These are phyloP conservation scores for Pseudoperonospora humuli DNA, from an alignment of 352 stramenopile species.

Conservation along the genomic window DNA sequence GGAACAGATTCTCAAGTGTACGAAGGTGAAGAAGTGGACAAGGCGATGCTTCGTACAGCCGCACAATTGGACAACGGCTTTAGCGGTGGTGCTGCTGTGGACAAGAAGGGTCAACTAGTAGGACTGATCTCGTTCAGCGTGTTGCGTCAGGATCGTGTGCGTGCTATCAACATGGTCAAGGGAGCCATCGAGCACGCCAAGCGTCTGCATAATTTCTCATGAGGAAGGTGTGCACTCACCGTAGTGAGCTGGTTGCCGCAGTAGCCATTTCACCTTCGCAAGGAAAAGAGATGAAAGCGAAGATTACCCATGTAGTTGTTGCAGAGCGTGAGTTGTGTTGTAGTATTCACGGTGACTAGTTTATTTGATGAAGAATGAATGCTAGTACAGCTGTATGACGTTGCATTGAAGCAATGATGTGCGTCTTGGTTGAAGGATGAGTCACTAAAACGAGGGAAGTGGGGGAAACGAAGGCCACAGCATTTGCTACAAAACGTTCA, in stretches of 20 bases:
- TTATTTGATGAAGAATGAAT: constrained; percentile 17
- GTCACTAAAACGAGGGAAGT: constrained; percentile 5
- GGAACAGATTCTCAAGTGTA: constrained; percentile 84
- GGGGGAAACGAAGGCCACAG: neutral
- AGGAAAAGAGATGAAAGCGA: constrained; percentile 10
- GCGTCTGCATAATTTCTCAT: constrained; percentile 64
- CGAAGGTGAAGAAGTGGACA: constrained; percentile 76
- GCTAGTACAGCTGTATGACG: too few relatives aligned
- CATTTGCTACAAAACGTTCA: constrained; percentile 13
- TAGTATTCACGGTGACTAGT: constrained; percentile 22
- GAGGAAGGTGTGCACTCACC: constrained; percentile 5
- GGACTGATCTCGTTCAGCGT: constrained; percentile 84
- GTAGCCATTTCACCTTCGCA: constrained; percentile 5
- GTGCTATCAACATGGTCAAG: constrained; percentile 87
- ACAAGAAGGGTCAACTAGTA: constrained; percentile 81
- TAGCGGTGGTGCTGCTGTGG: constrained; percentile 72
- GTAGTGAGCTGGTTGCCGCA: constrained; percentile 2
- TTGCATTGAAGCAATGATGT: too few relatives aligned
- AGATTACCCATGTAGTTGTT: constrained; percentile 15
- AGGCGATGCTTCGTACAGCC: constrained; percentile 80
- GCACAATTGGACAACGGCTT: constrained; percentile 84
- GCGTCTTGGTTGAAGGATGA: too few relatives aligned
- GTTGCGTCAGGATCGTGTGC: constrained; percentile 76
- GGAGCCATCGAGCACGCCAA: constrained; percentile 78
- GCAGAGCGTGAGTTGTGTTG: constrained; percentile 23